Evolutionary conservation across 202 grass and related monocot species (phyloP), one percentile per base, ranked within the genome.

Genomic region (Zoysia matrella): DNA sequence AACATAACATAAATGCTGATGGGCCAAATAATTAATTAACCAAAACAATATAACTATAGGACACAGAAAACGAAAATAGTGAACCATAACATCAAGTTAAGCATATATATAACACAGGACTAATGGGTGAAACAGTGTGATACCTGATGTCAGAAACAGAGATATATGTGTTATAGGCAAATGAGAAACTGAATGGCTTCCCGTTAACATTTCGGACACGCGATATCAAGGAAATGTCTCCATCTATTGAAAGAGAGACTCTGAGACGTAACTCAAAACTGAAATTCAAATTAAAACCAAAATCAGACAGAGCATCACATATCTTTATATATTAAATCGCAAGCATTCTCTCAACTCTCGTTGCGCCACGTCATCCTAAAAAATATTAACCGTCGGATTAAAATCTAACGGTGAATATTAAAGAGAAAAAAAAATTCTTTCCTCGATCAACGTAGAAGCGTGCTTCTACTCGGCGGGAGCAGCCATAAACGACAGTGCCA

Each of bases 121-220:
- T 4, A 63, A 50, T 12, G 12, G 48, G 47, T 72, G 46, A 50
- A 48, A 74, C 13, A 69, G 65, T 75, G 8, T 1, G 74, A n/a
- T 77, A 95, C 95, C 95, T 98, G 88, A 98, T 98, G 67, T 98
- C 95, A 78, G 95, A 98, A 78, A 98, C 95, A 78, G 88, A 93
- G 40, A 98, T 85, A 50, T 98, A 83, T 7, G 95, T 98, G 62
- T 98, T 92, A 63, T 98, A 98, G 57, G 84, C 92, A 90, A 98
- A 98, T 71, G 95, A 86, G 80, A 98, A 98, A 81, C 81, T 94
- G 78, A 94, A 98, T 77, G 92, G 75, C 80, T 90, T 98, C 40
- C 84, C 90, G 56, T 94, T 90, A 30, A 95, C 81, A 71, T 98
- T 98, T 77, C 92, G 82, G 48, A 95, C 78, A 13, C 92, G 86